phyloP scores from a whole-genome alignment of 192 early-diverging fungal genomes.

The Diversispora eburnea region DNA sequence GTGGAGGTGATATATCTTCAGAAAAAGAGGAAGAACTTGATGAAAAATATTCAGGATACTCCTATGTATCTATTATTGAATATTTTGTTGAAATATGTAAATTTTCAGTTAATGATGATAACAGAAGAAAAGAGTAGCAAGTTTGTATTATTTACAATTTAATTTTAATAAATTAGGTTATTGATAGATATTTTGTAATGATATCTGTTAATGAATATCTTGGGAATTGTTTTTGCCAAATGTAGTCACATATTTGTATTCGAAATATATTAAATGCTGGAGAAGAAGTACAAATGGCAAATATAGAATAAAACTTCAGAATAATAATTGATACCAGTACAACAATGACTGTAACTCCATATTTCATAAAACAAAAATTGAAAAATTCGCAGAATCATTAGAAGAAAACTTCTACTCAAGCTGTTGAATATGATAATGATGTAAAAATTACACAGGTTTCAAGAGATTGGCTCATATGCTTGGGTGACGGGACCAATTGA shows the following conservation, averaged over 20 bases:
- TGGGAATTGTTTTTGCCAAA: conserved; percentile 8
- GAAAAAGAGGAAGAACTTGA: conserved; percentile 13
- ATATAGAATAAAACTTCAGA: background rate
- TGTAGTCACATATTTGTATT: conserved; percentile 19
- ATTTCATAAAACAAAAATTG: conserved; percentile 23
- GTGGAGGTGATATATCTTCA: conserved; percentile 8
- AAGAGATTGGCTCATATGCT: conserved; percentile 15
- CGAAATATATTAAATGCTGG: conserved; percentile 8
- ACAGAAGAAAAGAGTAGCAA: conserved; percentile 24
- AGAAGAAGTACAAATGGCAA: conserved; percentile 15
- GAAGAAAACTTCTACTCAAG: conserved; percentile 3
- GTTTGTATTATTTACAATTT: conserved; percentile 25
- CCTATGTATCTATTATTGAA: conserved; percentile 16
- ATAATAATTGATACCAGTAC: conserved; percentile 16
- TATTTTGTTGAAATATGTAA: background rate
- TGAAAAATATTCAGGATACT: conserved; percentile 10
- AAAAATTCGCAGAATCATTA: conserved; percentile 5
- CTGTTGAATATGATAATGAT: conserved; percentile 13
- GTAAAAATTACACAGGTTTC: conserved; percentile 15
- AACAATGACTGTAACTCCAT: background rate
- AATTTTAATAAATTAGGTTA: conserved; percentile 18
- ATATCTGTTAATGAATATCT: conserved; percentile 24
- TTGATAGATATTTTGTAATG: background rate
- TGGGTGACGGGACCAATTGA: conserved; percentile 20
- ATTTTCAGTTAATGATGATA: conserved; percentile 1